Percentiles rank a stretch among this genome's conserved stretches.
phyloP scores from a whole-genome alignment of 2,329 filamentous ascomycete genomes.

The Passalora sequoiae region DNA sequence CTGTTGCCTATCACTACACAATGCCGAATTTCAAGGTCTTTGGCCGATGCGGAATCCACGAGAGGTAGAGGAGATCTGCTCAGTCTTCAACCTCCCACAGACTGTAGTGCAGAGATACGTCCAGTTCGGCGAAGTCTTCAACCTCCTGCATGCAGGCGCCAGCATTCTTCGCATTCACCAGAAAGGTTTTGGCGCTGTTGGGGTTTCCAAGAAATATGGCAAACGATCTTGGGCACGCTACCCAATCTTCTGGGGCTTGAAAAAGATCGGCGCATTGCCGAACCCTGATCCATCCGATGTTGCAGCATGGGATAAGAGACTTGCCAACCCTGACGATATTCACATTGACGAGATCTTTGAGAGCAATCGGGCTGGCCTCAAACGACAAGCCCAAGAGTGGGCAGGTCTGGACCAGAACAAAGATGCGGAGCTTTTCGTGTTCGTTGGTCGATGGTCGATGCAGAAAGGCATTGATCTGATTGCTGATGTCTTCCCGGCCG shows the following conservation, averaged over 20 bases:
- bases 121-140: conserved; percentile 65
- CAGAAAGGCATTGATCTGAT: conserved; percentile 66
- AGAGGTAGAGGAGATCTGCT: conserved; percentile 59
- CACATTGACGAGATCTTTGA: conserved; percentile 53
- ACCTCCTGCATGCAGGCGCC: conserved; percentile 61
- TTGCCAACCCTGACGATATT: conserved; percentile 48
- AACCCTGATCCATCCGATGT: conserved; percentile 63
- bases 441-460: conserved; percentile 64
- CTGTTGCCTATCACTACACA: conserved; percentile 60
- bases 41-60: conserved; percentile 62
- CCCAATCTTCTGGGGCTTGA: conserved; percentile 64
- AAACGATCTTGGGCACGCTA: conserved; percentile 62
- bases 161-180: conserved; percentile 63
- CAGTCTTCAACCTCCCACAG: conserved; percentile 57
- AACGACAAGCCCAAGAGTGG: conserved; percentile 62
- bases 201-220: conserved; percentile 64
- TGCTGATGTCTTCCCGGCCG: conserved; percentile 60
- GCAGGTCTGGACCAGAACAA: conserved; percentile 58
- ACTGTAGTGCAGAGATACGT: conserved; percentile 57
- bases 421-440: conserved; percentile 61
- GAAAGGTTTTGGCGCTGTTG: conserved; percentile 62
- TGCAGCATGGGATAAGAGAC: conserved; percentile 54
- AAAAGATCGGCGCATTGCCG: conserved; percentile 57
- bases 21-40: conserved; percentile 64
- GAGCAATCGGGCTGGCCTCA: conserved; percentile 48